Evolutionary conservation across 768 basidiomycete species (phyloP).

Genomic region (Rhodotorula graminis): DNA sequence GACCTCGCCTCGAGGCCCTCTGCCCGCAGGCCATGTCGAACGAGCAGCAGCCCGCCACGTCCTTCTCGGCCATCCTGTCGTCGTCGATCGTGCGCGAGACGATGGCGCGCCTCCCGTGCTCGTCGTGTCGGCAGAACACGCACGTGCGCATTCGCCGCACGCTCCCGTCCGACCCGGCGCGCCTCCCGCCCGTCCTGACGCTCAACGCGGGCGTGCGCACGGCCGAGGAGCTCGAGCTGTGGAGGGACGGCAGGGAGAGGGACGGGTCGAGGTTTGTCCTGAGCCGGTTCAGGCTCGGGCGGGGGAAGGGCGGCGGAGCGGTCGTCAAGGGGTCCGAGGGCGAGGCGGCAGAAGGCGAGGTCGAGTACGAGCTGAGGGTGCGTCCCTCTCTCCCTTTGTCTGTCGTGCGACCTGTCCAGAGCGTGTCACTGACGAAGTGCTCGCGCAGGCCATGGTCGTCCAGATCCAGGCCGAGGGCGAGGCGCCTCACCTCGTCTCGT

Average conservation of each 20-base stretch:
- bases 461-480: constrained; percentile 69
- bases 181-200: constrained; percentile 73
- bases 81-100: constrained; percentile 74
- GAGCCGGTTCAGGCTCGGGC: constrained; percentile 46
- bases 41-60: constrained; percentile 47
- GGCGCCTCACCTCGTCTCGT: constrained; percentile 77
- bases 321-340: constrained; percentile 32
- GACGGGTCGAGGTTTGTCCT: constrained; percentile 55
- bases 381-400: constrained; percentile 40
- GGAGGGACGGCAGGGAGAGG: constrained; percentile 58
- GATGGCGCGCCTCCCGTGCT: constrained; percentile 80
- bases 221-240: constrained; percentile 66
- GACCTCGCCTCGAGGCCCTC: too few relatives aligned
- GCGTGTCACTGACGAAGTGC: background rate
- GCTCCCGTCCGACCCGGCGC: constrained; percentile 52
- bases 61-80: constrained; percentile 66
- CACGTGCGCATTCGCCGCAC: constrained; percentile 67
- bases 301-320: constrained; percentile 9
- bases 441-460: constrained; percentile 66
- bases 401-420: background rate
- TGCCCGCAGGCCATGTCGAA: constrained; percentile 43
- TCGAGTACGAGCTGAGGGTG: constrained; percentile 70
- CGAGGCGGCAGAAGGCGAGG: constrained; percentile 52
- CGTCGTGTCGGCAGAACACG: constrained; percentile 70
- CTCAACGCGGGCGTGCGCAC: constrained; percentile 78